Evolutionary conservation across 2,329 filamentous ascomycete species (phyloP), one percentile per base, ranked within the genome.

Genomic region (Periconia macrospinosa): DNA sequence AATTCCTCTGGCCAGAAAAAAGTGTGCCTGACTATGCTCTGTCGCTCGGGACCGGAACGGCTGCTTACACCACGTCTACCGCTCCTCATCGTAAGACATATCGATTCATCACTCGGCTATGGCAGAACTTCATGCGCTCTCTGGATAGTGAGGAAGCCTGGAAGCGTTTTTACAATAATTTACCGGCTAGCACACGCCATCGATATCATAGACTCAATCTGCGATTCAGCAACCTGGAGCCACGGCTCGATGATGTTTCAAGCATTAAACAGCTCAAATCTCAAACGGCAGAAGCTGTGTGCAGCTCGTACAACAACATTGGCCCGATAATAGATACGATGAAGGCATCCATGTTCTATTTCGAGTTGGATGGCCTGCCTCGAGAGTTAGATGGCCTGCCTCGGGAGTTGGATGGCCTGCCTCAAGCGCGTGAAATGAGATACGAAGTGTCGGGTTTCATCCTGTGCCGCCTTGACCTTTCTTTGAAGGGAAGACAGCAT

Each of bases 131-230:
- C 27, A 62, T 64, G 54, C 47, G 57, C 9, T 55, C 49, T 33
- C 50, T 65, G 15, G 62, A 68, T 47, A 53, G 61, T 1, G 59
- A 66, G 48, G 54, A 56, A 35, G 48, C 53, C 15, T 66, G 52
- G 57, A 51, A 50, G 50, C 47, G 54, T 37, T 59, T 61, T 15
- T 45, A 46, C 11, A 58, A 62, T 49, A 49, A 45, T 33, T 19
- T 59, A 13, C 44, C 53, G 10, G 43, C 51, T 18, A 46, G 50
- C 8, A 45, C 53, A 7, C 48, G 53, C n/a, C 11, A 47, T 10
- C 47, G 59, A 13, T 63, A 54, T 51, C 53, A 65, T 47, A 56
- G 60, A 10, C 23, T 67, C 11, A 67, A 67, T 44, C 15, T 67
- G 5, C 41, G 19, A 10, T 43, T 52, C 13, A 45, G 23, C 20